Percentiles rank a stretch among this genome's conserved stretches.
Evolutionary conservation across 495 filamentous ascomycete species (phyloP).

Genomic region (Trypethelium eluteriae): DNA sequence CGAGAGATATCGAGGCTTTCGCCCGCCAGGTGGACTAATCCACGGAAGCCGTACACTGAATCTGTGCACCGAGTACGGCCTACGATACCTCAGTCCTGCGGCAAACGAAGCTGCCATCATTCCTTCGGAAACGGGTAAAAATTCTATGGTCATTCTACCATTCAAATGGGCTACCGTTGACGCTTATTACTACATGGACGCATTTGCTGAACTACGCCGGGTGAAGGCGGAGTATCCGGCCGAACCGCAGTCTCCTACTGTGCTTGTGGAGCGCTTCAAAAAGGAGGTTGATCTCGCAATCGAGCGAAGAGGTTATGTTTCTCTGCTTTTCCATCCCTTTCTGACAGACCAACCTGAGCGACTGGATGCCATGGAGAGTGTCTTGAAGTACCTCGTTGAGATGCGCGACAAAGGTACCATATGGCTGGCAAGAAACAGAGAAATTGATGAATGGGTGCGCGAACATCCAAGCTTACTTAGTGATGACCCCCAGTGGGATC

Average conservation of each 20-base stretch:
- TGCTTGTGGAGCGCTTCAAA: conserved; percentile 14
- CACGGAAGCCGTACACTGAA: conserved; percentile 23
- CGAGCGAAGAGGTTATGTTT: conserved; percentile 21
- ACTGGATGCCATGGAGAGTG: conserved; percentile 20
- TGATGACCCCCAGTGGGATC: conserved; percentile 25
- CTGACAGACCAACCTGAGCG: conserved; percentile 15
- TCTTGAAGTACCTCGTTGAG: conserved; percentile 18
- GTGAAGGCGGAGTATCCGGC: conserved; percentile 17
- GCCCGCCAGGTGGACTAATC: conserved; percentile 23
- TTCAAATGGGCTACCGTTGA: conserved; percentile 26
- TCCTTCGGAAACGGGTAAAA: conserved; percentile 12
- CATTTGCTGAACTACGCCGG: conserved; percentile 19
- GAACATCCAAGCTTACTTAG: conserved; percentile 14
- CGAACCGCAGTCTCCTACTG: conserved; percentile 12
- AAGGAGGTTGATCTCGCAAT: conserved; percentile 22
- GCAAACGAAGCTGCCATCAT: conserved; percentile 20
- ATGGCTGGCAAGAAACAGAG: conserved; percentile 21
- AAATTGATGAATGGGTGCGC: conserved; percentile 20
- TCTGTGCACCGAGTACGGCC: conserved; percentile 21
- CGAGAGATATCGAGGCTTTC: conserved; percentile 20
- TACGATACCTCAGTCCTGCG: conserved; percentile 24
- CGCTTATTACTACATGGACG: conserved; percentile 27
- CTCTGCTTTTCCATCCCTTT: conserved; percentile 26
- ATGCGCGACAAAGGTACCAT: conserved; percentile 21
- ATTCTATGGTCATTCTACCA: conserved; percentile 22